Evolutionary conservation across 345 rosid species (phyloP), one percentile per base, ranked within the genome.

Genomic region (Excoecaria cochinchinensis): DNA sequence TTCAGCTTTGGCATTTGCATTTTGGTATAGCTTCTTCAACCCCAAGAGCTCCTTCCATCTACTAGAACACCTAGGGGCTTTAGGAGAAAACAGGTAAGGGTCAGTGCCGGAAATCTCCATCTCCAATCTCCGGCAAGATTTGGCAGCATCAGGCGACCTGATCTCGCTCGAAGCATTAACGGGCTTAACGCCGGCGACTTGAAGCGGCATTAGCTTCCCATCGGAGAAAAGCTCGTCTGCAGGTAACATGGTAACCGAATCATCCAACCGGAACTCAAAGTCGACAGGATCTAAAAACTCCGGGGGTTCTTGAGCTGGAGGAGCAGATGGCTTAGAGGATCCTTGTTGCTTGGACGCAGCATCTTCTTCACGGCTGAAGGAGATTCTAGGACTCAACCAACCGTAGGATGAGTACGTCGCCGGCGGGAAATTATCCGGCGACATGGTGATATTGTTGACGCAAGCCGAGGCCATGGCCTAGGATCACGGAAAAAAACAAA

Each of bases 41-140:
- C 99, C 94, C 73, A 95, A 74, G n/a, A 95, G 75, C 77, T 91
- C 98, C 82, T 79, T 91, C 99, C 97, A 95, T n/a, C 99, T 86
- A 77, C 99, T 87, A 1, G 99, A 93, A 68, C 97, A 92, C 72
- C 95, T 68, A 1, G 97, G 97, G 4, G 97, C 97, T 57, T 92
- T 92, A 0, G 95, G 97, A 2, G 97, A 91, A 65, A 90, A 89
- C 70, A 84, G 69, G 69, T 80, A 82, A 44, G 77, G 73, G 72
- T 92, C 93, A 40, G 71, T 71, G 11, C 85, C 72, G 3, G 89
- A 83, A 40, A 85, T 74, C 59, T 81, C 92, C 77, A 67, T 74
- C 62, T 82, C 84, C 79, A 73, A 53, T 55, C 77, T 76, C 50
- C 85, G 87, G 51, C 86, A 79, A 67, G 88, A 75, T 56, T 76